A percentile compares a stretch with the other conserved stretches of the same genome.
Conservation (phyloP, 306 rosid genomes). For the Trifolium fragiferum region DNA sequence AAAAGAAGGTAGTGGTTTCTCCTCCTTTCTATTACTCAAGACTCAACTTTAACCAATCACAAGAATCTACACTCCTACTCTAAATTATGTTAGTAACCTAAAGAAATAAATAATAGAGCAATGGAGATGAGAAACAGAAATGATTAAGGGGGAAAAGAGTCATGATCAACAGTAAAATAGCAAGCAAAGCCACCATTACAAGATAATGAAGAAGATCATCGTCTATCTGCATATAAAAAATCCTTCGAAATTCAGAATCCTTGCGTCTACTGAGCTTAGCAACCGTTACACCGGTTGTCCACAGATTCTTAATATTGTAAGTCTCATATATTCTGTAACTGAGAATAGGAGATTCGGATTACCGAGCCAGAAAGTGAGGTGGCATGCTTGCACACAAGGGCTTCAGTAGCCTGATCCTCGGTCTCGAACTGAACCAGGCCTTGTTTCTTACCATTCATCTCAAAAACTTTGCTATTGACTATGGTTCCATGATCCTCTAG, state of each 20-base stretch:
- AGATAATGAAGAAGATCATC: slow-evolving; percentile 49
- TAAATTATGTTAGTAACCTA: slow-evolving; percentile 48
- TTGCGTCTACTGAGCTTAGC: slow-evolving; percentile 47
- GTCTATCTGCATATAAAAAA: slow-evolving; percentile 56
- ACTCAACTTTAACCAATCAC: slow-evolving; percentile 40
- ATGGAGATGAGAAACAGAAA: slow-evolving; percentile 48
- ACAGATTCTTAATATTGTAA: slow-evolving; percentile 14
- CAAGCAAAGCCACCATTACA: slow-evolving; percentile 65
- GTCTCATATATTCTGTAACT: slow-evolving; percentile 76
- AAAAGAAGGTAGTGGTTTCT: slow-evolving; percentile 24
- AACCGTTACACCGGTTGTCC: slow-evolving; percentile 48
- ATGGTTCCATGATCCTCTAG: slow-evolving; percentile 86
- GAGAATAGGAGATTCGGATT: slow-evolving; percentile 92
- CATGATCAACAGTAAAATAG: slow-evolving; percentile 48
- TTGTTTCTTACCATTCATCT: slow-evolving; percentile 98
- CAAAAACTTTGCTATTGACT: slow-evolving; percentile 80
- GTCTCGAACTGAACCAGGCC: slow-evolving; percentile 87
- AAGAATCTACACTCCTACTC: slow-evolving; percentile 45
- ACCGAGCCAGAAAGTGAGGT: slow-evolving; percentile 76
- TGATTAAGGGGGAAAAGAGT: slow-evolving; percentile 41
- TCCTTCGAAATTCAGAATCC: slow-evolving; percentile 57
- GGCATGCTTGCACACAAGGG: slow-evolving; percentile 97
- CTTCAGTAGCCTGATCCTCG: slow-evolving; percentile 97
- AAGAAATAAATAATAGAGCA: slow-evolving; percentile 50
- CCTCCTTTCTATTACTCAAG: slow-evolving; percentile 53